These are phyloP conservation scores for Rhizoclosmatium sp. DNA, from an alignment of 192 early-diverging fungal species.

Conservation along the genomic window DNA sequence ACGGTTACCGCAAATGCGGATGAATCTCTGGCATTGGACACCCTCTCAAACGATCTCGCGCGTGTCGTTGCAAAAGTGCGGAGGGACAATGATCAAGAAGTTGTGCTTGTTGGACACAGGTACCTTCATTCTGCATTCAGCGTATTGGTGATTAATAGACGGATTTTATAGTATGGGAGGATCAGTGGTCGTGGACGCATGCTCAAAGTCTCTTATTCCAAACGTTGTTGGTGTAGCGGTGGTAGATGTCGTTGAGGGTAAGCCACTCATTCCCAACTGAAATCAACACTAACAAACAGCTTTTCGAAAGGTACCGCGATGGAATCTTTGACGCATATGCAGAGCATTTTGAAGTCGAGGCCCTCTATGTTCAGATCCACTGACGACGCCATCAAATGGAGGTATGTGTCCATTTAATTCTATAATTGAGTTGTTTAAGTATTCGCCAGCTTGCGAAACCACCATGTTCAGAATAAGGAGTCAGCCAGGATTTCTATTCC, in stretches of 20 bases:
- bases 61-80: slow-evolving; percentile 14
- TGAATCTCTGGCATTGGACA: slow-evolving; percentile 2
- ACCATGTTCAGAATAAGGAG: slow-evolving; percentile 27
- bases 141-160: no score
- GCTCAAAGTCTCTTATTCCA: background rate
- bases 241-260: slow-evolving; percentile 35
- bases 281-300: background rate
- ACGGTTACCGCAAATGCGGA: slow-evolving; percentile 5
- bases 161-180: slow-evolving; percentile 12
- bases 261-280: background rate
- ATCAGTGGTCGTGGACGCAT: slow-evolving; percentile 16
- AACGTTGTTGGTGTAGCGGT: slow-evolving; percentile 32
- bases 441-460: slow-evolving; percentile 25
- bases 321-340: slow-evolving; percentile 33
- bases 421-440: background rate
- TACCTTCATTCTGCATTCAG: background rate
- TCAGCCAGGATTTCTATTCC: slow-evolving; percentile 27
- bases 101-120: slow-evolving; percentile 23
- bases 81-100: slow-evolving; percentile 17
- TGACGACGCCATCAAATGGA: slow-evolving; percentile 54
- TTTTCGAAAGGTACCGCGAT: slow-evolving; percentile 30
- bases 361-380: slow-evolving; percentile 33
- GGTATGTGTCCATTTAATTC: slow-evolving; percentile 19
- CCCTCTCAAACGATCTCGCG: slow-evolving; percentile 9
- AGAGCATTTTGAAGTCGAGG: slow-evolving; percentile 10